Conservation (phyloP, 1,284 basidiomycete genomes). For the Heliocybe sulcata region DNA sequence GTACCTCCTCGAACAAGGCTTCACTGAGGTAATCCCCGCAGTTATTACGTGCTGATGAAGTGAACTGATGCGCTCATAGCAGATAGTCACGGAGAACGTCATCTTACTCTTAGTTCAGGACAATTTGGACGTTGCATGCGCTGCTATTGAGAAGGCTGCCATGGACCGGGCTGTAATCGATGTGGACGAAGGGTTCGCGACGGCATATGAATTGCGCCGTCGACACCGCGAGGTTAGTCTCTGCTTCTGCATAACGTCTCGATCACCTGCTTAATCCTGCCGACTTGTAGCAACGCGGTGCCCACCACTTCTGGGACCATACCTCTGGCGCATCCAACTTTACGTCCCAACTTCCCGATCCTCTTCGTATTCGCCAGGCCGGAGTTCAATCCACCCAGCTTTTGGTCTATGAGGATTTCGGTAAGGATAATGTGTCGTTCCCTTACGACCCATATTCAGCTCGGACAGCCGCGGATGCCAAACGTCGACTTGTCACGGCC, state of each 20-base stretch:
- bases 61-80: slow-evolving; percentile 17
- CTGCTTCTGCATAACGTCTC: slow-evolving; percentile 5
- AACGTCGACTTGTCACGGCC: slow-evolving; percentile 34
- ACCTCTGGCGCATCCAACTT: slow-evolving; percentile 70
- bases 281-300: slow-evolving; percentile 44
- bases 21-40: slow-evolving; percentile 57
- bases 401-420: slow-evolving; percentile 95
- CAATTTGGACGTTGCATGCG: slow-evolving; percentile 92
- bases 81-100: slow-evolving; percentile 63
- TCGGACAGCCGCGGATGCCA: slow-evolving; percentile 39
- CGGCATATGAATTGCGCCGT: slow-evolving; percentile 80
- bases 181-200: slow-evolving; percentile 85
- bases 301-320: slow-evolving; percentile 86
- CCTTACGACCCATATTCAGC: not conserved
- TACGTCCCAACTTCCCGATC: slow-evolving; percentile 79
- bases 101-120: slow-evolving; percentile 84
- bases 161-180: slow-evolving; percentile 97
- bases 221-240: slow-evolving; percentile 77
- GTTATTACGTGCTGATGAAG: not conserved
- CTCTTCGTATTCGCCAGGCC: slow-evolving; percentile 77
- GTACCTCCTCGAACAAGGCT: slow-evolving; percentile 79
- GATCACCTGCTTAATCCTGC: slow-evolving; percentile 8
- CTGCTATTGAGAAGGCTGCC: slow-evolving; percentile 94
- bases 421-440: slow-evolving; percentile 28
- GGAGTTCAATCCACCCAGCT: slow-evolving; percentile 83